These are phyloP conservation scores for Exobasidium rhododendri DNA, from an alignment of 1,284 basidiomycete genomes.

Conservation along the genomic window DNA sequence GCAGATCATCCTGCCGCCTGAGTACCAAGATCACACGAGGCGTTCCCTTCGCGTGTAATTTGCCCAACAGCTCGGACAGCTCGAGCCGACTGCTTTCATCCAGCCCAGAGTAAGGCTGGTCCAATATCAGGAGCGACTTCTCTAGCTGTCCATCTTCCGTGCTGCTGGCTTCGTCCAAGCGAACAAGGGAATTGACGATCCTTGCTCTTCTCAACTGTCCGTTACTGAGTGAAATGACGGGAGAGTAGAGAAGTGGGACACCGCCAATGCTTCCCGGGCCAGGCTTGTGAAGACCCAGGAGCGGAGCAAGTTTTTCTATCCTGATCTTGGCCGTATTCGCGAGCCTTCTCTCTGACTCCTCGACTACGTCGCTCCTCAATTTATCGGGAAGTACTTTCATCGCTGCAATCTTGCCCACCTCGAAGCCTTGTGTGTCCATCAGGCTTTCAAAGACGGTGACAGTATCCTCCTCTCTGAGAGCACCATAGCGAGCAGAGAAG, in stretches of 20 bases:
- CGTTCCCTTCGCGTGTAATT: conserved; percentile 60
- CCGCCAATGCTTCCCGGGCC: conserved; percentile 1
- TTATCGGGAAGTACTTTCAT: conserved; percentile 41
- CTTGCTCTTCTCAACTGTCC: conserved; percentile 86
- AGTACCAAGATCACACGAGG: conserved; percentile 72
- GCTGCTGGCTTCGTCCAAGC: background rate
- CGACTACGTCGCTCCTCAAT: conserved; percentile 14
- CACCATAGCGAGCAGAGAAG: conserved; percentile 47
- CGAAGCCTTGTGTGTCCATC: conserved; percentile 37
- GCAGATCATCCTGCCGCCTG: conserved; percentile 74
- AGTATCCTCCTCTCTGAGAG: conserved; percentile 44
- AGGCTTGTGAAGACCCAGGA: conserved; percentile 27
- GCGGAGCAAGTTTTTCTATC: conserved; percentile 31
- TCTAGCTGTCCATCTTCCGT: background rate
- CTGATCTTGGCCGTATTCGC: conserved; percentile 18
- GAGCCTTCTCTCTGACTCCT: conserved; percentile 17
- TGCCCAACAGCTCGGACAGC: conserved; percentile 57
- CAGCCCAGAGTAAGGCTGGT: conserved; percentile 40
- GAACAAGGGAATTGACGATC: conserved; percentile 74
- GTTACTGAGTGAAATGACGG: conserved; percentile 69
- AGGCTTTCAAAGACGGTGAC: conserved; percentile 47
- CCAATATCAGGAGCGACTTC: conserved; percentile 44
- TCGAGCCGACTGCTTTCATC: conserved; percentile 25
- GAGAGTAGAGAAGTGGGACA: conserved; percentile 27
- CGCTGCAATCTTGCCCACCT: conserved; percentile 34